Base-by-base conservation (phyloP, 495 filamentous ascomycete genomes). In the Chaetomium fimeti region DNA sequence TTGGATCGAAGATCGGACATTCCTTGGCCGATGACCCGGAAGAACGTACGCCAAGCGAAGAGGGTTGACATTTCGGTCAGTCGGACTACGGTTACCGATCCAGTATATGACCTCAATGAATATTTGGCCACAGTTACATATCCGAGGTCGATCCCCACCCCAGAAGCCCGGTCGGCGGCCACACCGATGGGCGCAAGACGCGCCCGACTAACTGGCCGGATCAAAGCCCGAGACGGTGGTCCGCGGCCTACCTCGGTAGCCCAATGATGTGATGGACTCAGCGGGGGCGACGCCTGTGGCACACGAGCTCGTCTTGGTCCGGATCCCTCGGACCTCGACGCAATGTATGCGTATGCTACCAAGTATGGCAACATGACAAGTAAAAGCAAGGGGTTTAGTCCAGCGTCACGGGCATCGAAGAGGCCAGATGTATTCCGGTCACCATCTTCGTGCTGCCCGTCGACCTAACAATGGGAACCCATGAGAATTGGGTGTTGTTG, bases 121-220 rank as follows among this genome's bases (percentile, higher is more conserved):
- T 36, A 36, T 5, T 24, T 16, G n/a, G 16, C 9, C 2, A 20
- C n/a, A 57, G n/a, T 7, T 7, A 40, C 18, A 45, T 47, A 25
- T 48, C 42, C 27, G 16, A 48, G 6, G 29, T 48, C 57, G 36
- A 29, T 28, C 12, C 24, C 27, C 42, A 27, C 18, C 57, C n/a
- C n/a, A n/a, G n/a, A n/a, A 16, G 16, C 57, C 55, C 27, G 57
- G 40, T 36, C 57, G 20, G 57, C 57, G 57, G 57, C 27, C 57
- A 27, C 15, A 38, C 15, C 45, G 29, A 38, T 8, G 24, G 22
- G 4, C 45, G n/a, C 43, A 22, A 24, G 16, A 9, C 24, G 25
- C 27, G 43, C 57, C 45, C 18, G 57, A 27, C 27, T 52, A 20
- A 8, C 20, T 28, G 45, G 45, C 43, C 12, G 22, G 36, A 24